Evolutionary conservation across 106 monocot genomes (phyloP), one percentile per base, ranked within the genome.

Genomic region (Allium sativum): DNA sequence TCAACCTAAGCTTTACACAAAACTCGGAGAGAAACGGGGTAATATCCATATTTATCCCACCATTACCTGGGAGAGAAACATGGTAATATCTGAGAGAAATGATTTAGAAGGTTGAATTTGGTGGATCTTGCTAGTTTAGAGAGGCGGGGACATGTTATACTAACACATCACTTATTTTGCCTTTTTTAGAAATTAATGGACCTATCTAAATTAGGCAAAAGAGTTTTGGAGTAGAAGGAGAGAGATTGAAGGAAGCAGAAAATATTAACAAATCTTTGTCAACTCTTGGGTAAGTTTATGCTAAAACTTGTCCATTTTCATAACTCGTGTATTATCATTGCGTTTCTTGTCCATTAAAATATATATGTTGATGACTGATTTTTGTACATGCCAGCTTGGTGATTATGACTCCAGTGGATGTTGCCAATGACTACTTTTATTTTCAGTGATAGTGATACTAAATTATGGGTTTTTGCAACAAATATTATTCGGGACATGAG

Each of bases 81-180:
- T n/a, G n/a, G n/a, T n/a, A n/a, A n/a, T n/a, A n/a, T n/a, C n/a
- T n/a, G n/a, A n/a, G n/a, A n/a, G n/a, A n/a, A n/a, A n/a, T n/a
- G 84, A 17, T 84, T 75, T 64, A 77, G 80, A 64, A 74, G 78
- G 67, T 58, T 88, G 22, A 83, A 88, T 63, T 62, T 88, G 45
- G 88, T 88, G 40, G 88, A 88, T 67, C 84, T 88, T 58, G 88
- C 88, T 64, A 83, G 88, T 42, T 88, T 83, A 69, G 88, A 88
- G 64, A 88, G 88, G 88, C 84, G 44, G 64, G 31, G 0, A 19
- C 1, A 52, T 56, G 21, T 40, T 64, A 31, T 42, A 15, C 18
- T 66, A 17, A 42, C 8, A 15, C 16, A 21, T 42, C 40, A 16
- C 12, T 59, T 12, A 15, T 15, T 59, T 31, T 18, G 40, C 6